Percentiles rank a stretch among this genome's conserved stretches.
Evolutionary conservation across 1,284 basidiomycete species (phyloP).

Genomic region (Pseudomicrostroma phylloplanum): DNA sequence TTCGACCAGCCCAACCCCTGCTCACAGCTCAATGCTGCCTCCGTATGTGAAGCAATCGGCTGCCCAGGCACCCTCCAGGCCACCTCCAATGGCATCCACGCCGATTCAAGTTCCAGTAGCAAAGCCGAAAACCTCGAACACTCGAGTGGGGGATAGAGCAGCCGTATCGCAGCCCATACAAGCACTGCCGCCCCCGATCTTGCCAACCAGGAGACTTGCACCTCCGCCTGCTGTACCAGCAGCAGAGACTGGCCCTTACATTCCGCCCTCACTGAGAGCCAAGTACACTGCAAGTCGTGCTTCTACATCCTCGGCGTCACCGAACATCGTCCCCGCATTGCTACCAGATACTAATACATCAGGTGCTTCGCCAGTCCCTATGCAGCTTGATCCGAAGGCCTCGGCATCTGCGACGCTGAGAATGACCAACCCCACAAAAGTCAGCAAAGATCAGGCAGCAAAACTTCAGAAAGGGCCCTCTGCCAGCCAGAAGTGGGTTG

Average conservation of each 20-base stretch:
- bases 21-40: background rate
- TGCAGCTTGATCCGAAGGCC: background rate
- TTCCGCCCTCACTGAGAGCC: too few species aligned
- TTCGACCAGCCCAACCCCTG: background rate
- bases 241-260: too few species aligned
- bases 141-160: too few species aligned
- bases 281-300: too few species aligned
- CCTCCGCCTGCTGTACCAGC: too few species aligned
- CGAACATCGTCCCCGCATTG: too few species aligned
- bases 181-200: too few species aligned
- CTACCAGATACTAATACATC: too few species aligned
- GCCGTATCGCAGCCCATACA: too few species aligned
- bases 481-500: background rate
- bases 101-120: background rate
- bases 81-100: background rate
- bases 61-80: background rate
- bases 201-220: too few species aligned
- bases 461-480: background rate
- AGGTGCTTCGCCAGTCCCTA: background rate
- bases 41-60: background rate
- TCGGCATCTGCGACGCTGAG: background rate
- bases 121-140: background rate
- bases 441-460: background rate
- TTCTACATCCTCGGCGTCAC: too few species aligned
- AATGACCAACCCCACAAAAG: background rate